A percentile compares a stretch with the other conserved stretches of the same genome.
Evolutionary conservation across 2,329 filamentous ascomycete genomes (phyloP).

Genomic region (Aspergillus quadrilineatus): DNA sequence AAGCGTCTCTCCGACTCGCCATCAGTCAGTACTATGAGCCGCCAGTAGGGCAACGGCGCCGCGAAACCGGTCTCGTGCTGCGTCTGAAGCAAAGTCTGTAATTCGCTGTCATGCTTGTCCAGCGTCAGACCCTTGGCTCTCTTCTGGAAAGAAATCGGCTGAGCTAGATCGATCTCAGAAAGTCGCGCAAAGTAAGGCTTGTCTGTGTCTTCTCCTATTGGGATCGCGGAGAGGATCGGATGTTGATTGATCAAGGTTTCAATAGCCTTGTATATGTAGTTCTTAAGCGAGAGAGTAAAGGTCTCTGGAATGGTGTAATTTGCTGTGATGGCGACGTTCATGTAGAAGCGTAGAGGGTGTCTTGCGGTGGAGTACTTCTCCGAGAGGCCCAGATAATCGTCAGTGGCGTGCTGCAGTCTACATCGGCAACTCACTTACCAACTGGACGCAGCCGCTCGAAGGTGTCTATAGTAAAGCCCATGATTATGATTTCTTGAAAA

Average conservation of each 20-base stretch:
- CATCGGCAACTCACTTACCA: conserved; percentile 24
- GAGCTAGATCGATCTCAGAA: conserved; percentile 42
- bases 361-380: conserved; percentile 48
- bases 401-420: background rate
- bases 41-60: conserved; percentile 44
- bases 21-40: conserved; percentile 42
- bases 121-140: conserved; percentile 17
- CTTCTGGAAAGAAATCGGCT: conserved; percentile 38
- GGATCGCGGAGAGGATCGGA: conserved; percentile 45
- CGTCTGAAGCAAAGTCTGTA: conserved; percentile 41
- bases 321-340: conserved; percentile 45
- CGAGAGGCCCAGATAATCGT: conserved; percentile 31
- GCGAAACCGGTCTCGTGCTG: conserved; percentile 46
- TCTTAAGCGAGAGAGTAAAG: conserved; percentile 26
- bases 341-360: conserved; percentile 46
- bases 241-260: conserved; percentile 41
- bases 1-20: conserved; percentile 32
- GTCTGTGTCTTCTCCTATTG: conserved; percentile 40
- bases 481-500: background rate
- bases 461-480: conserved; percentile 61
- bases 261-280: conserved; percentile 40
- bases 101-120: conserved; percentile 37
- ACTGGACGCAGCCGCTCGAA: conserved; percentile 31
- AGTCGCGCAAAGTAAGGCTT: conserved; percentile 48
- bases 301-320: conserved; percentile 34